These are phyloP conservation scores for Tulasnella sp. DNA, from an alignment of 768 basidiomycete species.

Conservation along the genomic window DNA sequence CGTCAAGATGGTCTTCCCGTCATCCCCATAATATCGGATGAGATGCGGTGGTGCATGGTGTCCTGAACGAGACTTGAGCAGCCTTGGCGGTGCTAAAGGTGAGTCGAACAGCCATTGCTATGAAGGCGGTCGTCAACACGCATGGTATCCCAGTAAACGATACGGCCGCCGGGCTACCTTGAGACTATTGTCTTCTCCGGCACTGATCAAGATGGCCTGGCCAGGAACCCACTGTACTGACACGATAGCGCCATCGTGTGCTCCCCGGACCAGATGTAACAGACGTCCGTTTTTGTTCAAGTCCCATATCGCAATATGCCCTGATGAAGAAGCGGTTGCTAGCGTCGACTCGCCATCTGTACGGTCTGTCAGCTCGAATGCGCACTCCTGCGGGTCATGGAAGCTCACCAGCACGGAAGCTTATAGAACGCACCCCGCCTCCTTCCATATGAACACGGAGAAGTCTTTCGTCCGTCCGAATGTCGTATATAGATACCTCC, in stretches of 20 bases:
- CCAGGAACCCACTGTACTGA: slow-evolving; percentile 87
- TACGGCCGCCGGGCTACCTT: no score
- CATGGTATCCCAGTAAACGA: no score
- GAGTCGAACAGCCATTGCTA: slow-evolving; percentile 99
- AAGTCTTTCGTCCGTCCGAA: slow-evolving; percentile 79
- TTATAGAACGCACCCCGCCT: slow-evolving; percentile 59
- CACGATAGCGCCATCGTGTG: slow-evolving; percentile 78
- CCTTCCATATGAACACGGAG: slow-evolving; percentile 89
- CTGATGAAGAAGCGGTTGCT: slow-evolving; percentile 75
- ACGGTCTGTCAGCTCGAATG: not conserved
- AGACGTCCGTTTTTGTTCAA: slow-evolving; percentile 71
- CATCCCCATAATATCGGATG: slow-evolving; percentile 92
- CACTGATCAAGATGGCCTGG: slow-evolving; percentile 81
- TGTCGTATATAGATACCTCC: slow-evolving; percentile 78
- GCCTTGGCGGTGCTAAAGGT: slow-evolving; percentile 69
- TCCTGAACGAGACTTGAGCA: slow-evolving; percentile 87
- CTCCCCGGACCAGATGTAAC: slow-evolving; percentile 75
- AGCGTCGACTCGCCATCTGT: slow-evolving; percentile 80
- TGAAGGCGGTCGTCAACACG: not conserved
- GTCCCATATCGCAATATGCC: slow-evolving; percentile 91
- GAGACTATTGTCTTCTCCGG: slow-evolving; percentile 88
- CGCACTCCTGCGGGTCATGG: not conserved
- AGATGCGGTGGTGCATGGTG: slow-evolving; percentile 86
- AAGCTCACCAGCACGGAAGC: slow-evolving; percentile 70
- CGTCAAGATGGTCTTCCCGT: slow-evolving; percentile 88